Percentiles rank a stretch among this genome's conserved stretches.
These are phyloP conservation scores for Arabidopsis lyrata DNA, from an alignment of 441 rosid species.

Conservation along the genomic window DNA sequence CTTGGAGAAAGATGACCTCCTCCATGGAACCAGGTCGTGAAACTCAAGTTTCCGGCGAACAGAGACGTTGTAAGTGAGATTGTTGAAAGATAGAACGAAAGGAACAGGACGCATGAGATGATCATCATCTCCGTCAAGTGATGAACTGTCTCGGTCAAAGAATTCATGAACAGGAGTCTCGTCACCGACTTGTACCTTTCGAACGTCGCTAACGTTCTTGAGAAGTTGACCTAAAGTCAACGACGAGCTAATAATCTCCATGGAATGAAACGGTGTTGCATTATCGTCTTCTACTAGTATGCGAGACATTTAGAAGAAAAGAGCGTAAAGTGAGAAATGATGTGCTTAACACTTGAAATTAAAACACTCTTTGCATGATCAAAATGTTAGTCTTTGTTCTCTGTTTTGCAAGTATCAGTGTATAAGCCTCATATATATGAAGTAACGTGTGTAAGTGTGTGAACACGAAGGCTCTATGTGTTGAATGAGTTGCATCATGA, in stretches of 20 bases:
- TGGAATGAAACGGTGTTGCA: conserved; percentile 36
- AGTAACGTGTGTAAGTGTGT: conserved; percentile 18
- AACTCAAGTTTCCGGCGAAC: conserved; percentile 55
- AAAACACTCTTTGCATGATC: conserved; percentile 30
- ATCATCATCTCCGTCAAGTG: conserved; percentile 42
- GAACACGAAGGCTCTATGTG: conserved; percentile 20
- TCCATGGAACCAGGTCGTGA: conserved; percentile 23
- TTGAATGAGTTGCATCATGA: conserved; percentile 23
- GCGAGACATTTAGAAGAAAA: conserved; percentile 27
- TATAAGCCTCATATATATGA: conserved; percentile 8
- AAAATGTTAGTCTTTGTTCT: neutral
- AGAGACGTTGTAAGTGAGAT: conserved; percentile 72
- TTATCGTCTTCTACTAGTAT: conserved; percentile 6
- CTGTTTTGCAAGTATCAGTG: neutral
- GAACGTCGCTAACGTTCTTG: conserved; percentile 68
- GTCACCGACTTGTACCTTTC: conserved; percentile 64
- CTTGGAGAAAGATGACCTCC: conserved; percentile 48
- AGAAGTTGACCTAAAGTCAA: conserved; percentile 71
- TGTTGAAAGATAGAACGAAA: conserved; percentile 70
- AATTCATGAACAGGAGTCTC: conserved; percentile 69
- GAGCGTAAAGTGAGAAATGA: neutral
- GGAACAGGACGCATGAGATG: conserved; percentile 57
- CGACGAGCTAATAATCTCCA: conserved; percentile 38
- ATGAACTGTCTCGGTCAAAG: conserved; percentile 35
- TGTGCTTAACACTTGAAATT: neutral